Conservation (phyloP, 768 basidiomycete genomes). For the Panus rudis region DNA sequence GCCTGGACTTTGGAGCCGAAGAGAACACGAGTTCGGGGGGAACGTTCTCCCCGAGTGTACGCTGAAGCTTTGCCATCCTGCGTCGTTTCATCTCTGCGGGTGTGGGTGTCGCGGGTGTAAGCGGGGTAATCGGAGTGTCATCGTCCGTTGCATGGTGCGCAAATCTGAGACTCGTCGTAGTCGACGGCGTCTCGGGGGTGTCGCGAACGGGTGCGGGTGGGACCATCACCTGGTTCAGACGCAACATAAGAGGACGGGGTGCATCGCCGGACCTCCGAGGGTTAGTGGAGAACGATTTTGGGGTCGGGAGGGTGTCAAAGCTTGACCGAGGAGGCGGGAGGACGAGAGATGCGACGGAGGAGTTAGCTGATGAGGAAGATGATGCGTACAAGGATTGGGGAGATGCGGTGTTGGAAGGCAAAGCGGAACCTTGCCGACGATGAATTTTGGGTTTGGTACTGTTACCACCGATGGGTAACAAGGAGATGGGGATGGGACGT, state of each 20-base stretch:
- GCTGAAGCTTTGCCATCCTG: conserved; percentile 51
- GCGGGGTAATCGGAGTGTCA: conserved; percentile 8
- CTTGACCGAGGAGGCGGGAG: too few species aligned
- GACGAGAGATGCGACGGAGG: too few species aligned
- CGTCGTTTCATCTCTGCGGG: conserved; percentile 32
- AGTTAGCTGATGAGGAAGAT: too few species aligned
- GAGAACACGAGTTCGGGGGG: conserved; percentile 49
- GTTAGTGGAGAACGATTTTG: too few species aligned
- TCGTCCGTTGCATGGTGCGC: conserved; percentile 1
- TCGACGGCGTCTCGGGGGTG: not conserved
- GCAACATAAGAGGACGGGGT: conserved; percentile 10
- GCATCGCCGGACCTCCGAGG: not conserved
- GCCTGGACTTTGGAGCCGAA: conserved; percentile 12
- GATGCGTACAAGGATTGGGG: too few species aligned
- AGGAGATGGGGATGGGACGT: not conserved
- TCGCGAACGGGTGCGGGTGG: not conserved
- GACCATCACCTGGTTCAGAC: conserved; percentile 1
- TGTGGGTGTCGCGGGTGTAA: conserved; percentile 22
- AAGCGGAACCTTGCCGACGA: too few species aligned
- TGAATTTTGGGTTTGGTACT: too few species aligned
- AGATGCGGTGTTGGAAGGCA: too few species aligned
- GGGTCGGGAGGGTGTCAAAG: too few species aligned
- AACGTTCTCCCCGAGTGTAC: conserved; percentile 53
- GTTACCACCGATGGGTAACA: not conserved
- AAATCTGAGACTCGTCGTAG: conserved; percentile 1